A percentile compares a stretch with the other conserved stretches of the same genome.
Conservation (phyloP, 139 green algal species). For the Nannochloris sp. region DNA sequence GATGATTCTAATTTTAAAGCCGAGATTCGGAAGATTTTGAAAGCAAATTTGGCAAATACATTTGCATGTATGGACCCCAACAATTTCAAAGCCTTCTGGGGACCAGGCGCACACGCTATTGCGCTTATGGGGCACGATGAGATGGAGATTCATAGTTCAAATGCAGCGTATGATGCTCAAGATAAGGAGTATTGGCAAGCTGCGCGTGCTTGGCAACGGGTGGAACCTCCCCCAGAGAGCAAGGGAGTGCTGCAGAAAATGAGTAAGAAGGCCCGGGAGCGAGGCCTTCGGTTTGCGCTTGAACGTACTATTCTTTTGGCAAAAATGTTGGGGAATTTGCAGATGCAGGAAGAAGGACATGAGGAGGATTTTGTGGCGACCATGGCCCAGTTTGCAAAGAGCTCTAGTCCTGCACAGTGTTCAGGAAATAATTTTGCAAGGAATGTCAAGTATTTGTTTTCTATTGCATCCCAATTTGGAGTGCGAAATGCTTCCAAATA, state of each 20-base stretch:
- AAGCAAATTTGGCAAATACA: conserved; percentile 12
- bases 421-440: not conserved
- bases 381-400: too few species aligned
- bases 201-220: not conserved
- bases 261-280: not conserved
- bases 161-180: not conserved
- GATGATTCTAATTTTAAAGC: conserved; percentile 35
- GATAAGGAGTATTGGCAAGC: too few species aligned
- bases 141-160: conserved; percentile 4
- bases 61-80: not conserved
- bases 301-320: conserved; percentile 25
- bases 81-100: conserved; percentile 11
- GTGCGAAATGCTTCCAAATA: conserved; percentile 3
- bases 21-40: conserved; percentile 10
- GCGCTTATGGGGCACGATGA: not conserved
- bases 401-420: too few species aligned
- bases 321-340: conserved; percentile 35
- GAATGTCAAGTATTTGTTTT: conserved; percentile 21
- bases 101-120: not conserved
- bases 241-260: not conserved
- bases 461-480: conserved; percentile 15
- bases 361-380: too few species aligned
- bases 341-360: not conserved
- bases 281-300: conserved; percentile 11
- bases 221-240: not conserved